Evolutionary conservation across 768 basidiomycete species (phyloP).

Genomic region (Suillus placidus): DNA sequence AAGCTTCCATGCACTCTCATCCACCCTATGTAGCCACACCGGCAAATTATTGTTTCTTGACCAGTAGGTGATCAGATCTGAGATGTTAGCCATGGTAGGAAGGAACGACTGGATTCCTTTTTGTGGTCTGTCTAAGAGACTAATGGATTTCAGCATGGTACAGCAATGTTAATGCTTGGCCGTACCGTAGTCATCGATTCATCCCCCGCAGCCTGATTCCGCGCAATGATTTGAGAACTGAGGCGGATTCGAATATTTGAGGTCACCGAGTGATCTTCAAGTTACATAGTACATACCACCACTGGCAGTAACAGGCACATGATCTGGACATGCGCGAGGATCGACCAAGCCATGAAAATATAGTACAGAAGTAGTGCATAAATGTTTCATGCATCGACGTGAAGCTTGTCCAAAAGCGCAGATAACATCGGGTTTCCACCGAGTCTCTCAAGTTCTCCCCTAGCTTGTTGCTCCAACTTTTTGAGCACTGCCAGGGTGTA

Average conservation of each 20-base stretch:
- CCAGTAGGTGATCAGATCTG: too few species aligned
- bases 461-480: slow-evolving; percentile 33
- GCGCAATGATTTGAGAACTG: background rate
- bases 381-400: slow-evolving; percentile 28
- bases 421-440: slow-evolving; percentile 73
- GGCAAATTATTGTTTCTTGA: too few species aligned
- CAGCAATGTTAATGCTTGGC: background rate
- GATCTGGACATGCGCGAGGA: background rate
- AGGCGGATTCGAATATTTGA: background rate
- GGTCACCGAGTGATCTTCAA: background rate
- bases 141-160: background rate
- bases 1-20: too few species aligned
- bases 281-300: background rate
- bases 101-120: background rate
- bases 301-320: background rate
- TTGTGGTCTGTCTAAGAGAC: background rate
- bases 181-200: too few species aligned
- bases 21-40: too few species aligned
- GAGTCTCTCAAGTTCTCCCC: slow-evolving; percentile 63
- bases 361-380: background rate
- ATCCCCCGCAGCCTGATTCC: background rate
- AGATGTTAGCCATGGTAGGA: too few species aligned
- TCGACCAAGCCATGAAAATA: background rate
- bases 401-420: slow-evolving; percentile 53
- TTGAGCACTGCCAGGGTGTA: slow-evolving; percentile 69